These are phyloP conservation scores for Stropharia rugosoannulata DNA, from an alignment of 768 basidiomycete genomes.

Conservation along the genomic window DNA sequence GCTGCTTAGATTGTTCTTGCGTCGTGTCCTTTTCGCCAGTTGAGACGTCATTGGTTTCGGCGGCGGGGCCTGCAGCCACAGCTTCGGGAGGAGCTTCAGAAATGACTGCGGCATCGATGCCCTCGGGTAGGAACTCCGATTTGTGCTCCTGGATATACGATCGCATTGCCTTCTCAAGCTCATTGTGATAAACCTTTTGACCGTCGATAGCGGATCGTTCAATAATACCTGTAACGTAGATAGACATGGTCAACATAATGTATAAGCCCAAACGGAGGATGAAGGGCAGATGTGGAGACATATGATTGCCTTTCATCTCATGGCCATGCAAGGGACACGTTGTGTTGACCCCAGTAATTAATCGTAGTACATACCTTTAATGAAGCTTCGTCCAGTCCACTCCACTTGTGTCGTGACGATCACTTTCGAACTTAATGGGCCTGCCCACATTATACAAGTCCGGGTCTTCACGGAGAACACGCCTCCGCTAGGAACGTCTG, in stretches of 20 bases:
- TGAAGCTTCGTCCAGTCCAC: slow-evolving; percentile 96
- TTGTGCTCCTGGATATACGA: slow-evolving; percentile 87
- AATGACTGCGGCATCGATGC: slow-evolving; percentile 57
- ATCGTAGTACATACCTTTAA: slow-evolving; percentile 62
- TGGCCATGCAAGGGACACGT: not conserved
- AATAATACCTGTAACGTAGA: slow-evolving; percentile 70
- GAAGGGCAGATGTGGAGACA: not conserved
- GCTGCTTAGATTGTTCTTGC: slow-evolving; percentile 47
- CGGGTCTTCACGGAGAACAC: slow-evolving; percentile 93
- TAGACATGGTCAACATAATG: not conserved
- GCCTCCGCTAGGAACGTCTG: slow-evolving; percentile 92
- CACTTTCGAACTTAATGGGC: slow-evolving; percentile 70
- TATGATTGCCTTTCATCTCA: not conserved
- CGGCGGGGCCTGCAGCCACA: slow-evolving; percentile 9
- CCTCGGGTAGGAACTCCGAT: slow-evolving; percentile 86
- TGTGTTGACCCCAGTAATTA: not conserved
- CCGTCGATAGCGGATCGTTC: slow-evolving; percentile 90
- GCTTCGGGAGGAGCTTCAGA: slow-evolving; percentile 7
- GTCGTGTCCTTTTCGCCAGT: slow-evolving; percentile 20
- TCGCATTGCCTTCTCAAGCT: slow-evolving; percentile 84
- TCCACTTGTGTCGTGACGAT: slow-evolving; percentile 90
- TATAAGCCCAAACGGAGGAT: not conserved
- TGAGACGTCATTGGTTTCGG: slow-evolving; percentile 9
- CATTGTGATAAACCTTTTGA: slow-evolving; percentile 82
- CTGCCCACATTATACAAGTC: slow-evolving; percentile 95